These are phyloP conservation scores for Cercospora janseana DNA, from an alignment of 2,329 filamentous ascomycete species.

Conservation along the genomic window DNA sequence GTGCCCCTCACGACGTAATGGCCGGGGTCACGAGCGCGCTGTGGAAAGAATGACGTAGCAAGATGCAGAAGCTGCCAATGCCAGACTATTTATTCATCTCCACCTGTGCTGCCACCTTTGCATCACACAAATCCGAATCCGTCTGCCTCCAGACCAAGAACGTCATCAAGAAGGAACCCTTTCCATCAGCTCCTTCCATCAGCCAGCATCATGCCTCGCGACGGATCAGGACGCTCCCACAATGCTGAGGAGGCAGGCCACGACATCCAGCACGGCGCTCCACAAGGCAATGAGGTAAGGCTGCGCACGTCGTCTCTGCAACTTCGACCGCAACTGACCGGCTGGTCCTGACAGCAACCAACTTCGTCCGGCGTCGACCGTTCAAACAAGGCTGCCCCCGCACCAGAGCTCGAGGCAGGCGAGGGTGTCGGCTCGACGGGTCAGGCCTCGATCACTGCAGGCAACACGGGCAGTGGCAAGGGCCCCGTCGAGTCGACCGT, in stretches of 20 bases:
- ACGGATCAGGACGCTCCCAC: conserved; percentile 43
- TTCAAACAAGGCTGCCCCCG: conserved; percentile 42
- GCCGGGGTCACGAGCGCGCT: background rate
- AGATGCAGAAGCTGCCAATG: conserved; percentile 3
- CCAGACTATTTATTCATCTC: background rate
- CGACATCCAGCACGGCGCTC: conserved; percentile 40
- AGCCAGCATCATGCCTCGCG: conserved; percentile 40
- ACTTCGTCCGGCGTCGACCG: conserved; percentile 35
- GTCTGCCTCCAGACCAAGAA: background rate
- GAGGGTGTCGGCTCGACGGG: conserved; percentile 27
- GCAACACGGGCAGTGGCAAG: conserved; percentile 21
- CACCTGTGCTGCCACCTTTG: background rate
- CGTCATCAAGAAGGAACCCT: background rate
- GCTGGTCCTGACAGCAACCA: conserved; percentile 9
- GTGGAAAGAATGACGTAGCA: no score
- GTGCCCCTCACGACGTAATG: conserved; percentile 1
- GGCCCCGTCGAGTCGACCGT: conserved; percentile 19
- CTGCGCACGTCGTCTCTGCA: background rate
- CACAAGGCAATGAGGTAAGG: conserved; percentile 36
- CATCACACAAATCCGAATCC: background rate
- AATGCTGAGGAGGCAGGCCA: conserved; percentile 42
- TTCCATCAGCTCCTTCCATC: conserved; percentile 11
- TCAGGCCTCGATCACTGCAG: conserved; percentile 13
- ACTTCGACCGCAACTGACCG: background rate
- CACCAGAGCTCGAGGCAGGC: conserved; percentile 42